phyloP scores from a whole-genome alignment of 331 rosid genomes.

The Quercus phellos region DNA sequence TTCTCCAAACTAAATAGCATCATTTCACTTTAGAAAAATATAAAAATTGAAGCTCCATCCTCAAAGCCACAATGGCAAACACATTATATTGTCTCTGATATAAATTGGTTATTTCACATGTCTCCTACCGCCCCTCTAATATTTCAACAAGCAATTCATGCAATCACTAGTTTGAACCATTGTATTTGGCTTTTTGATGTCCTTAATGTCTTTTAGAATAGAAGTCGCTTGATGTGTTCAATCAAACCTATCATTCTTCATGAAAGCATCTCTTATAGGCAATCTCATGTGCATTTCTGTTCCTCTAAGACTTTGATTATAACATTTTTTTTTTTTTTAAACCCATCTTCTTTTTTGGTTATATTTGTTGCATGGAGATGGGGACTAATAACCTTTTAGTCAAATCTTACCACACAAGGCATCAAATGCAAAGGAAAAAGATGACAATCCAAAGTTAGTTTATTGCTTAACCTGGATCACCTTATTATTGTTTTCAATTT shows the following conservation, averaged over 20 bases:
- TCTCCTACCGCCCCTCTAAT: slow-evolving; percentile 30
- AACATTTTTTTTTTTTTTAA: background rate
- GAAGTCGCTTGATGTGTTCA: slow-evolving; percentile 32
- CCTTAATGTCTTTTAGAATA: slow-evolving; percentile 24
- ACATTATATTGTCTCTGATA: slow-evolving; percentile 37
- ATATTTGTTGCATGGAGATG: slow-evolving; percentile 22
- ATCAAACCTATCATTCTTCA: slow-evolving; percentile 13
- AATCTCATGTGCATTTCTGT: background rate
- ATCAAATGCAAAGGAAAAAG: slow-evolving; percentile 1
- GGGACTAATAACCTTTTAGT: slow-evolving; percentile 57
- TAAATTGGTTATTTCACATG: slow-evolving; percentile 23
- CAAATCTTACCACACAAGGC: slow-evolving; percentile 42
- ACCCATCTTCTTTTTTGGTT: no score
- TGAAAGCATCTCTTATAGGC: background rate
- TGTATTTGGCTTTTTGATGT: slow-evolving; percentile 7
- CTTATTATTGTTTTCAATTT: background rate
- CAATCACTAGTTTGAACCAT: slow-evolving; percentile 21
- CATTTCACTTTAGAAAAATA: no score
- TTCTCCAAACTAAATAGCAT: no score
- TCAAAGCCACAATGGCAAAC: slow-evolving; percentile 40
- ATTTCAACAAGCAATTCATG: slow-evolving; percentile 17
- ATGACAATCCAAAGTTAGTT: background rate
- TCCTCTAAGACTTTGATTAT: slow-evolving; percentile 16
- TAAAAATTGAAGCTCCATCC: slow-evolving; percentile 17
- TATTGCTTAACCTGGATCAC: slow-evolving; percentile 21